Conservation (phyloP, 2,329 filamentous ascomycete genomes). For the Ilyonectria robusta region DNA sequence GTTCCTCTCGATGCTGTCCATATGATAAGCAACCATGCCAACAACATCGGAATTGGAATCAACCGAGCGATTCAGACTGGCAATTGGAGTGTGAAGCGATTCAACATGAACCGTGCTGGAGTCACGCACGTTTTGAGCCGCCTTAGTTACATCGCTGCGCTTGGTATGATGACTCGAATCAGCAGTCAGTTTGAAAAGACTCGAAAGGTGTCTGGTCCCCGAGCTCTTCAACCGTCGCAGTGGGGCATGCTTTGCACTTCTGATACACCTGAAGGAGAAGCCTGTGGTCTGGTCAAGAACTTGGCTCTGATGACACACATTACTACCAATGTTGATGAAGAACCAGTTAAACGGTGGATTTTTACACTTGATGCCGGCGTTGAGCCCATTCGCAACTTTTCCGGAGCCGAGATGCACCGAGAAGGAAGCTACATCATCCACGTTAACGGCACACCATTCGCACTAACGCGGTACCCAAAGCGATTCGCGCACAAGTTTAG, state of each 20-base stretch:
- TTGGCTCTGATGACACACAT: constrained; percentile 99
- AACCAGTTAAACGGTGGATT: constrained; percentile 87
- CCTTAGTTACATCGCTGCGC: constrained; percentile 94
- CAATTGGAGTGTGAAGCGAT: constrained; percentile 98
- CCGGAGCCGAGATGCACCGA: constrained; percentile 87
- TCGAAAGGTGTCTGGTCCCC: constrained; percentile 93
- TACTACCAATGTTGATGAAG: constrained; percentile 95
- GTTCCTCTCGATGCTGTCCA: constrained; percentile 89
- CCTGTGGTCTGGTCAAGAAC: constrained; percentile 98
- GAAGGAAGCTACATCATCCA: constrained; percentile 91
- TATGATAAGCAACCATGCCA: constrained; percentile 87
- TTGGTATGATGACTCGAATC: constrained; percentile 99
- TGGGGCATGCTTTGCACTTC: constrained; percentile 98
- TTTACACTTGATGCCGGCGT: constrained; percentile 90
- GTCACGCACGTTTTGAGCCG: constrained; percentile 97
- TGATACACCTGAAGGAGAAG: constrained; percentile 98
- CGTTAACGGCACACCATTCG: constrained; percentile 95
- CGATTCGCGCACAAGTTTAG: constrained; percentile 89
- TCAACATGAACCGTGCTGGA: constrained; percentile 97
- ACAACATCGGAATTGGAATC: constrained; percentile 91
- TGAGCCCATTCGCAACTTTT: constrained; percentile 77
- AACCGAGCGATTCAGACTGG: constrained; percentile 97
- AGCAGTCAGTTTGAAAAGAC: constrained; percentile 99
- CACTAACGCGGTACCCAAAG: constrained; percentile 88
- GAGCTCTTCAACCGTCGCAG: constrained; percentile 96